Percentiles rank a stretch among this genome's conserved stretches.
These are phyloP conservation scores for Fonsecaea multimorphosa DNA, from an alignment of 2,329 filamentous ascomycete genomes.

Conservation along the genomic window DNA sequence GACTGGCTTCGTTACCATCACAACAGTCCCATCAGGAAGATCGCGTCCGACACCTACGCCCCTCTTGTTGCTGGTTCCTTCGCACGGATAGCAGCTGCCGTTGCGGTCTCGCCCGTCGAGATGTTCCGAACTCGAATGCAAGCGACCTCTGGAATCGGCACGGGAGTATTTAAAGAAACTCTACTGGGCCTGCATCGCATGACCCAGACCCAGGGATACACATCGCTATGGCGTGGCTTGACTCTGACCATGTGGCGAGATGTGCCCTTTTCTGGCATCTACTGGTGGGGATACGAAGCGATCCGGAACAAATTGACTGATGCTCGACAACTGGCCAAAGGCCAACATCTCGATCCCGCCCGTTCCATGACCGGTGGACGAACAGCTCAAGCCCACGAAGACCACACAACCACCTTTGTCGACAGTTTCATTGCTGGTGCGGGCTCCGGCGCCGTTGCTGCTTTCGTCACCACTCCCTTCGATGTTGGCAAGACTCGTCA, in stretches of 20 bases:
- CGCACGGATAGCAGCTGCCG: conserved; percentile 79
- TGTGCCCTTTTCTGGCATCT: conserved; percentile 94
- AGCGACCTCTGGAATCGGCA: conserved; percentile 65
- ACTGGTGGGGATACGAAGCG: conserved; percentile 97
- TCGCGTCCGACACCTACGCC: conserved; percentile 71
- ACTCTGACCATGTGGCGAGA: conserved; percentile 94
- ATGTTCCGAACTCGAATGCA: conserved; percentile 93
- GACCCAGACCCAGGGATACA: conserved; percentile 77
- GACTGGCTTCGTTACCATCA: conserved; percentile 84
- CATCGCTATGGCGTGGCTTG: conserved; percentile 86
- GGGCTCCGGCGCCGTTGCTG: conserved; percentile 80
- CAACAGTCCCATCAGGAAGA: conserved; percentile 71
- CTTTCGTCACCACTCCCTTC: conserved; percentile 90
- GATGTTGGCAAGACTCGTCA: conserved; percentile 97
- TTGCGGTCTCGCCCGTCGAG: conserved; percentile 86
- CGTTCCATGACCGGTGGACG: conserved; percentile 49
- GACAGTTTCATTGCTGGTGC: conserved; percentile 92
- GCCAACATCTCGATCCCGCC: conserved; percentile 50
- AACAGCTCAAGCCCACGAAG: conserved; percentile 66
- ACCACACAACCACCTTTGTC: conserved; percentile 76
- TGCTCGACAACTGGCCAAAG: conserved; percentile 61
- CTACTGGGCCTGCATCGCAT: conserved; percentile 77
- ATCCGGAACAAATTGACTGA: conserved; percentile 75
- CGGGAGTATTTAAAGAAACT: conserved; percentile 78
- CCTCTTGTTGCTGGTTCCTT: conserved; percentile 80